A percentile compares a stretch with the other conserved stretches of the same genome.
These are phyloP conservation scores for Silene coronaria DNA, from an alignment of 179 eudicot genomes.

Conservation along the genomic window DNA sequence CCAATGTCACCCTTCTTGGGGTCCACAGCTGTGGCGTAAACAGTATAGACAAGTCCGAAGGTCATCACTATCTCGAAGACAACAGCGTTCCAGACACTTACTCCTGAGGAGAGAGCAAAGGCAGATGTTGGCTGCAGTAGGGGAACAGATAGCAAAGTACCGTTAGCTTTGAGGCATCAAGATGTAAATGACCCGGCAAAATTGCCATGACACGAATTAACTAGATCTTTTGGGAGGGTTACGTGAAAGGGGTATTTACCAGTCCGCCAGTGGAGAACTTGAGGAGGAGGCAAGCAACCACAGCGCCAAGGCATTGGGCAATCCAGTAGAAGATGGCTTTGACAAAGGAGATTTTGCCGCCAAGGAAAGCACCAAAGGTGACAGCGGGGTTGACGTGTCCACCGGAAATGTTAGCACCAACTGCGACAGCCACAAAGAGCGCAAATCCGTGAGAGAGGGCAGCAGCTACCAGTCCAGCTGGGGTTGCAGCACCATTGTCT, in stretches of 20 bases:
- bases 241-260: constrained; percentile 29
- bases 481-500: constrained; percentile 45
- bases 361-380: constrained; percentile 58
- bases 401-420: constrained; percentile 68
- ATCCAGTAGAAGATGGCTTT: constrained; percentile 56
- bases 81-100: constrained; percentile 43
- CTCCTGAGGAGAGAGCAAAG: constrained; percentile 53
- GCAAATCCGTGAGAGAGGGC: constrained; percentile 56
- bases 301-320: constrained; percentile 64
- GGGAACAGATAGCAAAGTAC: neutral
- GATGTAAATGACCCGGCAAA: neutral
- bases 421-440: constrained; percentile 57
- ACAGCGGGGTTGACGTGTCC: constrained; percentile 78
- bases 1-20: constrained; percentile 64
- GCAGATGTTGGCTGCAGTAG: constrained; percentile 47
- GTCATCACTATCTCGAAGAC: constrained; percentile 65
- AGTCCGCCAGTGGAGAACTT: constrained; percentile 57
- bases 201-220: too few relatives aligned
- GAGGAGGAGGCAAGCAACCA: constrained; percentile 68
- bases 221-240: neutral
- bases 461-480: constrained; percentile 59
- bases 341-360: constrained; percentile 49
- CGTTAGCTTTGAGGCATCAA: neutral
- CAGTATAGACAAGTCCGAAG: constrained; percentile 61
- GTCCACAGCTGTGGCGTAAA: constrained; percentile 56